Evolutionary conservation across 1,284 basidiomycete species (phyloP).

Genomic region (Gomphus bonarii): DNA sequence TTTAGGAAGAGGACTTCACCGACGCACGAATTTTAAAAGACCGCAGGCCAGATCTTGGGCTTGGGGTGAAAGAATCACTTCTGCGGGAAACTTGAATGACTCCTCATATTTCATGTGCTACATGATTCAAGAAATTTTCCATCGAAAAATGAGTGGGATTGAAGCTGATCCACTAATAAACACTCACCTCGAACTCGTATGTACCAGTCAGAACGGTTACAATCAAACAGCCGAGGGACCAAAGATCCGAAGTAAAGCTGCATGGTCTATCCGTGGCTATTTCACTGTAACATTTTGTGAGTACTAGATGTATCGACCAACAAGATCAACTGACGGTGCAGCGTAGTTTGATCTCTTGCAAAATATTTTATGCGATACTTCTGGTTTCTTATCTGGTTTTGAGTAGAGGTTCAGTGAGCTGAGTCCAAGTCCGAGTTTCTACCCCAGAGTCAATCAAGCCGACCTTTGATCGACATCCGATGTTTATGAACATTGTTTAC

Average conservation of each 20-base stretch:
- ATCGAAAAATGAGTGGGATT: not conserved
- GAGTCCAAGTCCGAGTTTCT: slow-evolving; percentile 31
- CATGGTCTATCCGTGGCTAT: slow-evolving; percentile 13
- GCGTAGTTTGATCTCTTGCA: slow-evolving; percentile 15
- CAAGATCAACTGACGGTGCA: slow-evolving; percentile 26
- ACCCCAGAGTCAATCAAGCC: not conserved
- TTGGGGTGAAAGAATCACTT: slow-evolving; percentile 16
- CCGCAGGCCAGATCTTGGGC: slow-evolving; percentile 18
- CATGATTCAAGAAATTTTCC: not conserved
- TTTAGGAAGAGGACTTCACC: not conserved
- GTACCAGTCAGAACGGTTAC: slow-evolving; percentile 19
- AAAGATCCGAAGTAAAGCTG: slow-evolving; percentile 27
- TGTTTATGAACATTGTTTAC: not conserved
- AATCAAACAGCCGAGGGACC: slow-evolving; percentile 31
- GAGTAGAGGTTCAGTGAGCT: slow-evolving; percentile 3
- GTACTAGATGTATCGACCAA: not conserved
- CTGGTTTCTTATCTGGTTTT: slow-evolving; percentile 10
- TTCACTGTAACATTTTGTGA: not conserved
- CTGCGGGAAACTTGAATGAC: slow-evolving; percentile 15
- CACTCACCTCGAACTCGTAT: slow-evolving; percentile 19
- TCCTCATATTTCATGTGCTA: not conserved
- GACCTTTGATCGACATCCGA: not conserved
- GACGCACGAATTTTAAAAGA: slow-evolving; percentile 22
- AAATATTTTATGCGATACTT: slow-evolving; percentile 11
- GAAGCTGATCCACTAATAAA: not conserved